Evolutionary conservation across 441 rosid species (phyloP).

Genomic region (Arabidopsis lyrata): DNA sequence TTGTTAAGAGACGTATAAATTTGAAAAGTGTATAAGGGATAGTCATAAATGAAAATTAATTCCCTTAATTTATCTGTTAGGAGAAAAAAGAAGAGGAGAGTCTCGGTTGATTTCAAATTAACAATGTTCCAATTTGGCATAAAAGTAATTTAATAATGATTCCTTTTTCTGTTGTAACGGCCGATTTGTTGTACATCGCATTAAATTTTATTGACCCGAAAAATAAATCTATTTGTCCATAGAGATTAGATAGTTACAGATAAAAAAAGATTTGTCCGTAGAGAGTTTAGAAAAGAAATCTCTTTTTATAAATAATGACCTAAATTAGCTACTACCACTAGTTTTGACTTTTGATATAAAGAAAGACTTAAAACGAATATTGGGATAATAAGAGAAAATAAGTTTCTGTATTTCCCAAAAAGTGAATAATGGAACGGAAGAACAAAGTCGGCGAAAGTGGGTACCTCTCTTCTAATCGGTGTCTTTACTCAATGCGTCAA

Average conservation of each 20-base stretch:
- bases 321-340: not conserved
- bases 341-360: not conserved
- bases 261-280: not conserved
- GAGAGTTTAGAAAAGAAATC: not conserved
- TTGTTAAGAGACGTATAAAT: conserved; percentile 30
- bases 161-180: conserved; percentile 25
- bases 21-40: conserved; percentile 2
- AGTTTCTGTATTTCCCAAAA: not conserved
- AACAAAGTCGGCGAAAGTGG: not conserved
- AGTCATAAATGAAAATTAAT: conserved; percentile 6
- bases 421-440: not conserved
- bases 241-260: not conserved
- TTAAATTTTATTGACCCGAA: conserved; percentile 10
- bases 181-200: conserved; percentile 19
- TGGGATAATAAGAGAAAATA: not conserved
- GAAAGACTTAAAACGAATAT: not conserved
- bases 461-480: not conserved
- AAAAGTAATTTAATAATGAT: not conserved
- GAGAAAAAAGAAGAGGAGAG: not conserved
- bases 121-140: not conserved
- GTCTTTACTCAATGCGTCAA: conserved; percentile 5
- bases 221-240: not conserved
- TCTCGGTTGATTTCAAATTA: conserved; percentile 21
- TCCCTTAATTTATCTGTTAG: not conserved
- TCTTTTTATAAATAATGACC: not conserved